Base-by-base conservation (phyloP, 1,284 basidiomycete species). In the Cutaneotrichosporon dermatis region DNA sequence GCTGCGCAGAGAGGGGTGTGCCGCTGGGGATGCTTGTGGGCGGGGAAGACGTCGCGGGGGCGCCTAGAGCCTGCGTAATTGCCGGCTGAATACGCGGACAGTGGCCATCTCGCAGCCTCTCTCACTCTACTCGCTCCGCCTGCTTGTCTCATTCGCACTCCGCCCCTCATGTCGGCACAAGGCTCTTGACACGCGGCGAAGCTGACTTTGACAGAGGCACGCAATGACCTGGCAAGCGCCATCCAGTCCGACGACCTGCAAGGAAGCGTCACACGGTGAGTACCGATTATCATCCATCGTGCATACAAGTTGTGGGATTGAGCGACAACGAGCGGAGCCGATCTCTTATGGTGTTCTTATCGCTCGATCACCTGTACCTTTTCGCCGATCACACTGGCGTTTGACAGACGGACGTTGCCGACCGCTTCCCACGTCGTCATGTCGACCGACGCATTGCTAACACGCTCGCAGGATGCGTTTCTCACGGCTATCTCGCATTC, bases 241-340 rank as follows among this genome's bases (percentile, higher is more conserved):
- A 83, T 95, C 60, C 83, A 88, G 60, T 85, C 84, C 67, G 84
- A 87, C 68, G 91, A 89, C 11, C 80, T 94, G 58, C 90, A 95
- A 76, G 93, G 93, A 55, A 93, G 87, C 63, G 90, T 96, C 55
- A 95, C 92, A 51, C 86, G 92, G 87, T 90, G 73, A 69, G 84
- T 75, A 45, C 57, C 3, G 25, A 2, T 25, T 3, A 25, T 25
- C 2, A 25, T 25, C 3, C 25, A 3, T 25, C 25, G 25, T 25
- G n/a, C n/a, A n/a, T n/a, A n/a, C n/a, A n/a, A n/a, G n/a, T 11
- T 39, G 37, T 39, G 37, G 37, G 37, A 39, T 39, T 6, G 37
- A 39, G n/a, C n/a, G n/a, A n/a, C n/a, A n/a, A n/a, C n/a, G n/a
- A n/a, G n/a, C n/a, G n/a, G n/a, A n/a, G n/a, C n/a, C n/a, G n/a